Evolutionary conservation across 2,329 filamentous ascomycete genomes (phyloP).

Genomic region (Claviceps spartinae): DNA sequence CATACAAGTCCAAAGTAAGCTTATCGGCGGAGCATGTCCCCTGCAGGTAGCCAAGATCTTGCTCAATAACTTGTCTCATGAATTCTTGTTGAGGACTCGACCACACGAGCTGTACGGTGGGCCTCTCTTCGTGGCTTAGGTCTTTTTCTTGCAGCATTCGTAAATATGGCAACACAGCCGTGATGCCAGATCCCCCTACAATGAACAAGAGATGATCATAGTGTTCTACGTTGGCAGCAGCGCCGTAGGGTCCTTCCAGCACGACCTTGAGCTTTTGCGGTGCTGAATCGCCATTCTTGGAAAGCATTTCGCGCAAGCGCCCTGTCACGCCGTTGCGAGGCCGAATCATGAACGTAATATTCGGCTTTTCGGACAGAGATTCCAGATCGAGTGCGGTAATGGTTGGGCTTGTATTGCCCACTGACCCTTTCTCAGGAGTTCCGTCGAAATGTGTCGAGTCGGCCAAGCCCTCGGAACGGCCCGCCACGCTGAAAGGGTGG

Average conservation of each 20-base stretch:
- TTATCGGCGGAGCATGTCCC: background rate
- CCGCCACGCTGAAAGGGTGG: conserved; percentile 27
- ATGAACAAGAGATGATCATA: conserved; percentile 15
- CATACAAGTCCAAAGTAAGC: background rate
- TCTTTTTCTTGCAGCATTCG: conserved; percentile 10
- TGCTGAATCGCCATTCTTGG: conserved; percentile 8
- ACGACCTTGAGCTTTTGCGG: background rate
- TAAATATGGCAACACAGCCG: conserved; percentile 20
- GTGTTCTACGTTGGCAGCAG: background rate
- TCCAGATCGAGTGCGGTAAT: background rate
- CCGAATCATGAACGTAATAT: conserved; percentile 23
- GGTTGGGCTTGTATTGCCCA: background rate
- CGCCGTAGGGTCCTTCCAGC: background rate
- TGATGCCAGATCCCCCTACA: conserved; percentile 24
- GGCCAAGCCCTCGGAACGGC: conserved; percentile 1
- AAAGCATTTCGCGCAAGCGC: conserved; percentile 14
- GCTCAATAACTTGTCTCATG: background rate
- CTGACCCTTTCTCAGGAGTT: background rate
- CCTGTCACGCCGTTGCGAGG: conserved; percentile 23
- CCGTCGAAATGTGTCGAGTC: background rate
- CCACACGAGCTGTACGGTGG: background rate
- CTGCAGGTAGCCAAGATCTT: background rate
- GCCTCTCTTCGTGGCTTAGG: background rate
- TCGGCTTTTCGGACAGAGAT: conserved; percentile 1
- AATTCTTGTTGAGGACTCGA: background rate